These are phyloP conservation scores for Acrocalymma vagum DNA, from an alignment of 2,329 filamentous ascomycete genomes.

Conservation along the genomic window DNA sequence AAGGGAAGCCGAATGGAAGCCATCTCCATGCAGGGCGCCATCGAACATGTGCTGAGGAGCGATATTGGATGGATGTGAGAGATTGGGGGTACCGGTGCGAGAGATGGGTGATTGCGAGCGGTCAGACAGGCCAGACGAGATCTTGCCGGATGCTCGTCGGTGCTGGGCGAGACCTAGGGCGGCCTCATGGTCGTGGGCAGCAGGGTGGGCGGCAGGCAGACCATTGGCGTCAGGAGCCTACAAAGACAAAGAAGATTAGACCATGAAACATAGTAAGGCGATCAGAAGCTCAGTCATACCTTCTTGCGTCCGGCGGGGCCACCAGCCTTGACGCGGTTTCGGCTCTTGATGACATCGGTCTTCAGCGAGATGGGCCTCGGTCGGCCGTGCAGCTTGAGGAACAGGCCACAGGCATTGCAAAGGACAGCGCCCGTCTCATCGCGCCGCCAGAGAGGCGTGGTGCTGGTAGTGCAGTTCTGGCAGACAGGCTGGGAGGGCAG, in stretches of 20 bases:
- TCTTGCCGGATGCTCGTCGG: conserved; percentile 75
- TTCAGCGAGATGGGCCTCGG: conserved; percentile 95
- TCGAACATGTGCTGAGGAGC: conserved; percentile 83
- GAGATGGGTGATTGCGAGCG: conserved; percentile 81
- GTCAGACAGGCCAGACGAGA: conserved; percentile 75
- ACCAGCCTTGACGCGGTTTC: conserved; percentile 94
- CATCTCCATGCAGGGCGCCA: conserved; percentile 73
- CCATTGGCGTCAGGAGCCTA: conserved; percentile 60
- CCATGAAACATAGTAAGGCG: too few relatives aligned
- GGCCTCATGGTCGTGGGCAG: conserved; percentile 63
- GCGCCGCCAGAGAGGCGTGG: conserved; percentile 95
- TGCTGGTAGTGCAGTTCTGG: conserved; percentile 95
- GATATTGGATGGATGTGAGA: conserved; percentile 71
- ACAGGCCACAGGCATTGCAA: conserved; percentile 97
- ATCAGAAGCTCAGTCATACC: conserved; percentile 62
- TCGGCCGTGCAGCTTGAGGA: conserved; percentile 94
- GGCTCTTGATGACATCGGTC: conserved; percentile 99
- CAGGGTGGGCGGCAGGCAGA: conserved; percentile 62
- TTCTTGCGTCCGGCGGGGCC: conserved; percentile 83
- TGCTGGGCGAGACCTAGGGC: conserved; percentile 66
- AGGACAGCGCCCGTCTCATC: conserved; percentile 95
- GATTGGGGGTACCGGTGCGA: conserved; percentile 78
- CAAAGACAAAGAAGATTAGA: conserved; percentile 15
- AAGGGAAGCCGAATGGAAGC: conserved; percentile 67
- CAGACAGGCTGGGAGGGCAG: conserved; percentile 83